Conservation (phyloP, 2,329 filamentous ascomycete species). For the Didymellaceae sp. region DNA sequence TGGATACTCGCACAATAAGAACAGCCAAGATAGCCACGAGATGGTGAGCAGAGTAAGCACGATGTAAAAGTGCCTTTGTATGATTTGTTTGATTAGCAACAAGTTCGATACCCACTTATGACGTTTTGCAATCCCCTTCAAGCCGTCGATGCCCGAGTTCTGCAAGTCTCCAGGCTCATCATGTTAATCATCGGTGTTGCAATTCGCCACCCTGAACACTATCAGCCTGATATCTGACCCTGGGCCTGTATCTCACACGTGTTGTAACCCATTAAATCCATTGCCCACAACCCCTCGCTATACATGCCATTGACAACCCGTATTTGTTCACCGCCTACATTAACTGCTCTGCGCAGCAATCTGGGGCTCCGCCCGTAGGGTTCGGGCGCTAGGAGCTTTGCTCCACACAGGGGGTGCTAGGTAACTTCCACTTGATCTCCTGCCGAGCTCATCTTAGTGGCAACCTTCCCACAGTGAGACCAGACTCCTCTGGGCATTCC, state of each 20-base stretch:
- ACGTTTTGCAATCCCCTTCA: neutral
- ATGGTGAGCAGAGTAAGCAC: conserved; percentile 31
- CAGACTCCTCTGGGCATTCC: conserved; percentile 2
- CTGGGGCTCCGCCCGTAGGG: conserved; percentile 10
- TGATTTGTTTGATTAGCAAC: neutral
- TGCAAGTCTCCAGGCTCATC: neutral
- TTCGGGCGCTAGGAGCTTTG: conserved; percentile 9
- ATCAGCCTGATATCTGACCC: conserved; percentile 3
- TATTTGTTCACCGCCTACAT: conserved; percentile 4
- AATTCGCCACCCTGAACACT: neutral
- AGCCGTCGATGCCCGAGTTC: neutral
- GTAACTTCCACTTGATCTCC: conserved; percentile 11
- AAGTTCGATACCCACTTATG: neutral
- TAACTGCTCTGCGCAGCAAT: neutral
- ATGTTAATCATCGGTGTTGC: neutral
- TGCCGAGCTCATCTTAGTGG: conserved; percentile 1
- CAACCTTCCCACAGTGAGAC: conserved; percentile 2
- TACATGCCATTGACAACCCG: conserved; percentile 3
- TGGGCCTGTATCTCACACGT: neutral
- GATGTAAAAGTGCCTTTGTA: conserved; percentile 3
- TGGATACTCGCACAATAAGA: conserved; percentile 24
- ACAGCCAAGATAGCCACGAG: conserved; percentile 32
- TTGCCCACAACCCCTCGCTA: conserved; percentile 2
- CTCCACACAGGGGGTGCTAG: conserved; percentile 6
- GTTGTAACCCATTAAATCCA: neutral